phyloP scores from a whole-genome alignment of 148 eudicot genomes.

The Rhododendron griersonianum region DNA sequence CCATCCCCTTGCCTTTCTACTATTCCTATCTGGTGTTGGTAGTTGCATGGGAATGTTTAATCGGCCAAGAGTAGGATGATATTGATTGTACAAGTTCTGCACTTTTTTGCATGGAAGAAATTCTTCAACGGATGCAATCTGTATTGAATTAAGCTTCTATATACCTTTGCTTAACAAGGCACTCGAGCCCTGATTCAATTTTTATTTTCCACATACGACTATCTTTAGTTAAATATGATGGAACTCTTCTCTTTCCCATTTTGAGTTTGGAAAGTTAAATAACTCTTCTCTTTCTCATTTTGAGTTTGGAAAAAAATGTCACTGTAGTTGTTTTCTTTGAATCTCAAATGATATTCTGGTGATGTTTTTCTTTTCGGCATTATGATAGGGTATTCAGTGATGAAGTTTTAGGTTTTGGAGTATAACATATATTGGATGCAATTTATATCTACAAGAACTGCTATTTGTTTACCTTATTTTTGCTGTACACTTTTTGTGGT shows the following conservation, averaged over 20 bases:
- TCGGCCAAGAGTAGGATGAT: background rate
- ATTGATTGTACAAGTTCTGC: background rate
- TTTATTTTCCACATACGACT: background rate
- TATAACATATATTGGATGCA: background rate
- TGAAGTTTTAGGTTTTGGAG: background rate
- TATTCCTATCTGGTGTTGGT: background rate
- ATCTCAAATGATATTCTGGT: background rate
- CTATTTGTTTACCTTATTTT: background rate
- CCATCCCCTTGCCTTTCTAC: background rate
- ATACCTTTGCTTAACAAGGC: slow-evolving; percentile 3
- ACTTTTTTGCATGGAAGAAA: background rate
- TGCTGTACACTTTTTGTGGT: background rate
- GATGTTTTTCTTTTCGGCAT: background rate
- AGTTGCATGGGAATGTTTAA: background rate
- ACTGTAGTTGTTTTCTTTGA: background rate
- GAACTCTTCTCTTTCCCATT: background rate
- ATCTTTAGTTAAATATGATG: background rate
- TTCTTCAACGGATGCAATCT: background rate
- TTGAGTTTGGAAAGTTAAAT: background rate
- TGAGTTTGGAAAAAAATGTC: too few relatives aligned
- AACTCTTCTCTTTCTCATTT: too few relatives aligned
- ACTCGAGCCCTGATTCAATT: background rate
- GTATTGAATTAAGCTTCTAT: background rate
- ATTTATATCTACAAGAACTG: background rate
- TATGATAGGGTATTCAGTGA: background rate